phyloP scores from a whole-genome alignment of 345 rosid genomes.

The Arabidopsis suecica region DNA sequence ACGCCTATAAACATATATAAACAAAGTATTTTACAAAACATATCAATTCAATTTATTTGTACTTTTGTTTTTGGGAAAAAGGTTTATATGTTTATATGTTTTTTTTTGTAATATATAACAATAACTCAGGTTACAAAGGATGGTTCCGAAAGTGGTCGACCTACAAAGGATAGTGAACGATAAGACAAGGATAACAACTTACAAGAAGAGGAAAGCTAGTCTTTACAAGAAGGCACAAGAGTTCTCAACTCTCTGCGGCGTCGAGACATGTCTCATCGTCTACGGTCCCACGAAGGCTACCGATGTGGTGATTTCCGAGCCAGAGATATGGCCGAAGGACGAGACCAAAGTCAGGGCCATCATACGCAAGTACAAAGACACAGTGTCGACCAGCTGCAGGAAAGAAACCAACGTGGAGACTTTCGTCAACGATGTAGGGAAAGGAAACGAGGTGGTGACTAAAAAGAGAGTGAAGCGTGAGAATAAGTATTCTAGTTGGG shows the following conservation, averaged over 20 bases:
- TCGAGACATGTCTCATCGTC: conserved; percentile 45
- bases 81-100: background rate
- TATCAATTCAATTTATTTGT: background rate
- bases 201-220: conserved; percentile 46
- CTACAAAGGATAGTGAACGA: conserved; percentile 36
- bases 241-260: conserved; percentile 50
- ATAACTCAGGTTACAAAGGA: conserved; percentile 30
- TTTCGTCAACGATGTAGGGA: conserved; percentile 32
- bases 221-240: conserved; percentile 48
- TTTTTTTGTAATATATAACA: background rate
- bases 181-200: conserved; percentile 44
- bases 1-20: conserved; percentile 17
- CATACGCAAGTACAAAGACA: conserved; percentile 40
- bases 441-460: conserved; percentile 5
- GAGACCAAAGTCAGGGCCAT: conserved; percentile 32
- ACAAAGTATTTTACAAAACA: background rate
- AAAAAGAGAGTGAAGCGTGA: conserved; percentile 17
- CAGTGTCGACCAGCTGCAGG: conserved; percentile 19
- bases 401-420: conserved; percentile 34
- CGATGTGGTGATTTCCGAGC: conserved; percentile 33
- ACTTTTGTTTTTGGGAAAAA: background rate
- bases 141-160: conserved; percentile 29
- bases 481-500: conserved; percentile 34
- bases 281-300: conserved; percentile 42
- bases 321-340: conserved; percentile 48